Base-by-base conservation (phyloP, 148 eudicot genomes). In the Hydrangea macrophylla region DNA sequence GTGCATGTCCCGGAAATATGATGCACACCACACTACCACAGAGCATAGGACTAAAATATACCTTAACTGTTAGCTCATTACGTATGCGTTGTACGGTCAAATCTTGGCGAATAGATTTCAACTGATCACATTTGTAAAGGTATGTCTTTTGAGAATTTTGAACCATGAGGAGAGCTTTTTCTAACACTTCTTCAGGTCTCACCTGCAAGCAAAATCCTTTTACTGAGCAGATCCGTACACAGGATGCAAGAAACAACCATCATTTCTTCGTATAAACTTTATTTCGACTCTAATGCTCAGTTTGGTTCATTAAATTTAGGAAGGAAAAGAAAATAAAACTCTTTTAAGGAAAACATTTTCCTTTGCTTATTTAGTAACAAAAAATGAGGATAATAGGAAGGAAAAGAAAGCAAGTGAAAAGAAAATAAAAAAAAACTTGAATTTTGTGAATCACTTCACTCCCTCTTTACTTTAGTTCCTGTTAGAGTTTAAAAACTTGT, bases 61-160 rank as follows among this genome's bases (percentile, higher is more conserved):
- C 98, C 98, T 88, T 90, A 5, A 81, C 98, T n/a, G 98, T 93
- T 50, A 93, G 79, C 73, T 90, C 96, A 78, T 93, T 93, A 55
- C 88, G 85, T 76, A 93, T 90, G 55, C 83, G 90, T 76, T 93
- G 98, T 66, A 93, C 98, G 6, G 97, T 93, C 59, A 93, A 85
- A 82, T 93, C 98, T 84, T 93, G 98, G 70, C 98, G 88, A 69
- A 93, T 90, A 39, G 98, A 90, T 81, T 93, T 93, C 62, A 93
- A 82, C 79, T 93, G 98, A 77, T 93, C 98, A 76, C 96, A 93
- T 78, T 86, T 93, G 82, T 86, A 93, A 50, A 88, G 85, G 73
- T 93, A 93, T 69, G 79, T 93, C 74, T 85, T 93, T 65, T 78
- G 84, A 56, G 97, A 88, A 73, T 73, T 84, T 68, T 83, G 88